Evolutionary conservation across 2,329 filamentous ascomycete genomes (phyloP), one percentile per base, ranked within the genome.

Genomic region (Exophiala sp.): DNA sequence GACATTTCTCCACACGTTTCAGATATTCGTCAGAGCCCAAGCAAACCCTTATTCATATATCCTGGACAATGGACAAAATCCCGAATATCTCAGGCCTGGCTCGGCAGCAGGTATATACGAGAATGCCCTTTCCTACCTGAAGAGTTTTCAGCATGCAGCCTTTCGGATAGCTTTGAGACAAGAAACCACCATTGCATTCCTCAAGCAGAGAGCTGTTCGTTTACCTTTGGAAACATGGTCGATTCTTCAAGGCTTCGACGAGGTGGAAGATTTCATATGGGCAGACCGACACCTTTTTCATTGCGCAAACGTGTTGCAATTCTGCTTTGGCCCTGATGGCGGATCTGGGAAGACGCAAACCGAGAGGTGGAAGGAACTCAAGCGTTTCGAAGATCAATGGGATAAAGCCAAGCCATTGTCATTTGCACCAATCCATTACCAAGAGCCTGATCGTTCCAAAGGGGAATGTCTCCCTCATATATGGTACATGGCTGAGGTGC

Each of bases 241-340:
- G 21, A 52, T 60, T 6, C 53, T 64, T 7, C 49, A 60, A 16
- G 59, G 54, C 1, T 64, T 64, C 24, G 55, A 61, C 3, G 55
- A 61, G 18, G 58, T 54, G n/a, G 59, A 62, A 43, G 62, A 64
- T 38, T 58, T 58, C 16, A 44, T 61, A 12, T 62, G 60, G 60
- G 53, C 82, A 1, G 84, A 85, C 64, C 75, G 82, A 12, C 79
- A 83, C 12, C 76, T 86, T 0, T 75, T 83, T 2, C 79, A 83
- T 61, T 82, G 82, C 50, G 82, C 82, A n/a, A 81, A 85, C 57
- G 80, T 85, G 1, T 68, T 86, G 12, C 81, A 84, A 56, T 84
- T 78, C 61, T 86, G 83, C 64, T 86, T 85, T 63, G 58, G 69
- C 53, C 57, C 67, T n/a, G 50, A 44, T 6, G 20, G 35, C 12